These are phyloP conservation scores for Musa acuminata DNA, from an alignment of 176 grass and related monocot genomes.

Conservation along the genomic window DNA sequence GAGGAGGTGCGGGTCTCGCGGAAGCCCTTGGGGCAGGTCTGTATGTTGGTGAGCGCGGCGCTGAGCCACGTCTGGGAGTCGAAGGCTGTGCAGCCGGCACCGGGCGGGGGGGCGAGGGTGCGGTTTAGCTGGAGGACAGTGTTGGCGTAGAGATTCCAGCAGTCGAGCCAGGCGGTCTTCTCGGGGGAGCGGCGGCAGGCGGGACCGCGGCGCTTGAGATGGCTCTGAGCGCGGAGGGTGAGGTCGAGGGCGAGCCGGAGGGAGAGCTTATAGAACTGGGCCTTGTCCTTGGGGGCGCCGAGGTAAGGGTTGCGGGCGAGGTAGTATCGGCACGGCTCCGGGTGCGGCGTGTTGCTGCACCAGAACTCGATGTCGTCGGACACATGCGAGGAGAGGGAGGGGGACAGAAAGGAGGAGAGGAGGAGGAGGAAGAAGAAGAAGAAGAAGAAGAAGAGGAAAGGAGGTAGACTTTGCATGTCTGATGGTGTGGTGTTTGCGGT, in stretches of 20 bases:
- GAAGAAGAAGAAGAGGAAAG: too few relatives aligned
- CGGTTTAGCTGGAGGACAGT: constrained; percentile 35
- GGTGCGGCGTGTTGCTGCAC: constrained; percentile 37
- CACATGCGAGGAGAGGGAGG: neutral
- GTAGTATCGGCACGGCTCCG: constrained; percentile 26
- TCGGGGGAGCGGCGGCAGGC: constrained; percentile 11
- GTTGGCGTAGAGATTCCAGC: constrained; percentile 38
- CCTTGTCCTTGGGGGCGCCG: constrained; percentile 8
- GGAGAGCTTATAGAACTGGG: constrained; percentile 22
- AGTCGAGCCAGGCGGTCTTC: constrained; percentile 29
- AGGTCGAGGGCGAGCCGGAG: constrained; percentile 26
- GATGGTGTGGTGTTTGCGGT: too few relatives aligned
- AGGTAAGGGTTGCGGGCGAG: neutral
- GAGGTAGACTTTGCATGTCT: too few relatives aligned
- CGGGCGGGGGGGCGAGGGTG: constrained; percentile 7
- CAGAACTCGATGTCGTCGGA: constrained; percentile 22
- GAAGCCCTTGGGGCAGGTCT: constrained; percentile 17
- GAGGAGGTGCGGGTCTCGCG: too few relatives aligned
- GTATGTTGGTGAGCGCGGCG: constrained; percentile 15
- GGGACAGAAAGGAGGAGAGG: neutral
- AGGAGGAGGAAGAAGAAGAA: neutral
- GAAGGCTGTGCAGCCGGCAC: too few relatives aligned
- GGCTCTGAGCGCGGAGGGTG: constrained; percentile 22
- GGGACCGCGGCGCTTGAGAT: constrained; percentile 12
- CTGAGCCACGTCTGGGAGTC: constrained; percentile 19